Conservation (phyloP, 2,329 filamentous ascomycete genomes). For the Calonectria ilicicola region DNA sequence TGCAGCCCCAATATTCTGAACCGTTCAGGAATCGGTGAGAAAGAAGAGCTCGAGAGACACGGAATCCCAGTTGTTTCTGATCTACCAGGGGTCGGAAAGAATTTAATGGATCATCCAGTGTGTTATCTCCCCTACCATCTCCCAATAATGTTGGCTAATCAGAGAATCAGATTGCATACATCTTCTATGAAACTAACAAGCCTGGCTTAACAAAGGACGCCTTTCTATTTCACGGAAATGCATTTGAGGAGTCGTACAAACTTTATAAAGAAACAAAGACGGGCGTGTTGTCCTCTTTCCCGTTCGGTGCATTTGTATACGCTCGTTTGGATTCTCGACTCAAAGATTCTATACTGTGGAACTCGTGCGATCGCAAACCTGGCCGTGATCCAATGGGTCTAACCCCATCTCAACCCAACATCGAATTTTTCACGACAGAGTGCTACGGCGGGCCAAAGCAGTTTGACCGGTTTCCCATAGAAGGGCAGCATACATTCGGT, state of each 20-base stretch:
- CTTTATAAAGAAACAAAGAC: slow-evolving; percentile 69
- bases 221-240: slow-evolving; percentile 64
- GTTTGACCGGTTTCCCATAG: slow-evolving; percentile 63
- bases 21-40: slow-evolving; percentile 63
- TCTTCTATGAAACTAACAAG: slow-evolving; percentile 69
- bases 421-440: slow-evolving; percentile 73
- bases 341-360: slow-evolving; percentile 65
- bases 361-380: slow-evolving; percentile 55
- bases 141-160: background rate
- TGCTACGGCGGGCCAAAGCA: slow-evolving; percentile 71
- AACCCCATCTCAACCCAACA: slow-evolving; percentile 65
- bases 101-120: slow-evolving; percentile 59
- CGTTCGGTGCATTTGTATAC: slow-evolving; percentile 72
- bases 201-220: slow-evolving; percentile 66
- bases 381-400: slow-evolving; percentile 74
- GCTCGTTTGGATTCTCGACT: slow-evolving; percentile 72
- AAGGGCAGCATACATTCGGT: slow-evolving; percentile 66
- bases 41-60: slow-evolving; percentile 54
- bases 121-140: background rate
- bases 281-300: slow-evolving; percentile 70
- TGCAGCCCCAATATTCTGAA: slow-evolving; percentile 64
- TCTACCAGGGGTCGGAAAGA: slow-evolving; percentile 62
- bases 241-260: slow-evolving; percentile 61
- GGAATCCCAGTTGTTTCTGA: slow-evolving; percentile 56
- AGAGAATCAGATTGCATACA: slow-evolving; percentile 60